phyloP scores from a whole-genome alignment of 257 asterid genomes.

The Rhazya stricta region DNA sequence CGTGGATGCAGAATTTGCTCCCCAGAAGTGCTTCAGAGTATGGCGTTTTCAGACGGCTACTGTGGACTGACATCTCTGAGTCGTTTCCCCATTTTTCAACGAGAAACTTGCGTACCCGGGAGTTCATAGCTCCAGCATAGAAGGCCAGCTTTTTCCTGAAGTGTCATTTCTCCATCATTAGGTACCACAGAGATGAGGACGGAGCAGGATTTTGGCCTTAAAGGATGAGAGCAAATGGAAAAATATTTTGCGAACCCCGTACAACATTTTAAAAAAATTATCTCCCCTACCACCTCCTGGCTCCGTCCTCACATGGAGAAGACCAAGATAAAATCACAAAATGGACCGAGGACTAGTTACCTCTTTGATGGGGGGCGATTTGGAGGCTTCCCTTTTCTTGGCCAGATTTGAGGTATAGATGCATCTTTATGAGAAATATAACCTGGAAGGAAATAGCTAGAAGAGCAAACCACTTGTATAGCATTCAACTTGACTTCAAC shows the following conservation, averaged over 20 bases:
- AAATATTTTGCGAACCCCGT: no score
- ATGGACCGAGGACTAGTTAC: slow-evolving; percentile 31
- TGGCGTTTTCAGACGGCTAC: slow-evolving; percentile 53
- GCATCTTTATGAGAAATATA: slow-evolving; percentile 86
- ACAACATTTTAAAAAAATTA: no score
- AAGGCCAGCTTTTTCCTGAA: slow-evolving; percentile 66
- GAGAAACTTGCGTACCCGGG: slow-evolving; percentile 41
- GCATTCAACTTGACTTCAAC: slow-evolving; percentile 61
- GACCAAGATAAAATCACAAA: no score
- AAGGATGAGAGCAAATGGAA: no score
- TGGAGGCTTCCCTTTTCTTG: slow-evolving; percentile 45
- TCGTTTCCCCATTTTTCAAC: slow-evolving; percentile 53
- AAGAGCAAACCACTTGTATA: slow-evolving; percentile 84
- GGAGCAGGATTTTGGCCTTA: no score
- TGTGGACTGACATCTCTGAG: slow-evolving; percentile 54
- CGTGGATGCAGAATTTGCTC: slow-evolving; percentile 89
- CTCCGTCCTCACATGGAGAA: no score
- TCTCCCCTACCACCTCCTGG: no score
- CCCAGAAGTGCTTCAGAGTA: slow-evolving; percentile 68
- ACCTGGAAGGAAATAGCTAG: slow-evolving; percentile 71
- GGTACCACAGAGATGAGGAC: background rate
- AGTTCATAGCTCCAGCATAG: slow-evolving; percentile 92
- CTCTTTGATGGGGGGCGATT: slow-evolving; percentile 41
- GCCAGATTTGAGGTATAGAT: slow-evolving; percentile 94
- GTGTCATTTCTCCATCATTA: background rate